Evolutionary conservation across 441 rosid genomes (phyloP).

Genomic region (Adansonia grandidieri): DNA sequence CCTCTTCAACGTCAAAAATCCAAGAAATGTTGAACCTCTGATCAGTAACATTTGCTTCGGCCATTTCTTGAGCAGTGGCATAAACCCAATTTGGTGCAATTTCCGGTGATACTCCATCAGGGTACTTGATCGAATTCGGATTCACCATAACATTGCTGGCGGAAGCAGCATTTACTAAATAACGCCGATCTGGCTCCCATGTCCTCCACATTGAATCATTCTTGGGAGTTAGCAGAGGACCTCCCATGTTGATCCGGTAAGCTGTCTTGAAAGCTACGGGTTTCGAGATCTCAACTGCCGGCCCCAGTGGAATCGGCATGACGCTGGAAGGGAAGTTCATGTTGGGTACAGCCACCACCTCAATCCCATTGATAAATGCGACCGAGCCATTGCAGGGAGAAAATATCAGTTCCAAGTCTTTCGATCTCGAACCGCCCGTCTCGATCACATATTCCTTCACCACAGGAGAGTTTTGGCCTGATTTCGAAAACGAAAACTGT

Average conservation of each 20-base stretch:
- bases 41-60: conserved; percentile 27
- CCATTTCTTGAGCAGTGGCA: conserved; percentile 38
- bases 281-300: conserved; percentile 23
- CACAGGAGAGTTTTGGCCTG: not conserved
- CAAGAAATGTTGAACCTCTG: conserved; percentile 37
- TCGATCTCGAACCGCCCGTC: conserved; percentile 30
- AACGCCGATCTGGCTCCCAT: conserved; percentile 38
- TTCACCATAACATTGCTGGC: conserved; percentile 21
- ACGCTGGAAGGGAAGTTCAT: conserved; percentile 23
- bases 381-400: conserved; percentile 32
- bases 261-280: conserved; percentile 33
- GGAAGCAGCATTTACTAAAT: conserved; percentile 25
- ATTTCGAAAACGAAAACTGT: conserved; percentile 22
- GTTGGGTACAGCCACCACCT: conserved; percentile 32
- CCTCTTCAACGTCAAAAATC: conserved; percentile 33
- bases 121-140: conserved; percentile 33
- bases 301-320: conserved; percentile 25
- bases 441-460: conserved; percentile 37
- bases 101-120: conserved; percentile 26
- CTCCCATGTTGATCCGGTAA: conserved; percentile 42
- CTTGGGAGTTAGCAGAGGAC: conserved; percentile 28
- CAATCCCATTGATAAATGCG: conserved; percentile 40
- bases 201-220: conserved; percentile 38
- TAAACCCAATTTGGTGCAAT: conserved; percentile 41
- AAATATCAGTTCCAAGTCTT: conserved; percentile 24